phyloP scores from a whole-genome alignment of 257 asterid species.

The Lithospermum erythrorhizon region DNA sequence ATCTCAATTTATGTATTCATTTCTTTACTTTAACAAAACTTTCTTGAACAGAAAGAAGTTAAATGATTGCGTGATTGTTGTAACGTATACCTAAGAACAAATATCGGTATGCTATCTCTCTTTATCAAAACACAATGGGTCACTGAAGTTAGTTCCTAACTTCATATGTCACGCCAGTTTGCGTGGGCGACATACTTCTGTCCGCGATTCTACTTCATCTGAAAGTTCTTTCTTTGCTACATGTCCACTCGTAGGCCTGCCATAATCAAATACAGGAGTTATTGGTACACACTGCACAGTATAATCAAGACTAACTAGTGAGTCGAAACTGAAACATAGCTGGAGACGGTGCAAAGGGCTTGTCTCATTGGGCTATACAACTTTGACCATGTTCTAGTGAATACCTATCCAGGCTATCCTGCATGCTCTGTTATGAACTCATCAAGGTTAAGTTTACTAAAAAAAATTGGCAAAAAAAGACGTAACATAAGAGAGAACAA shows the following conservation, averaged over 20 bases:
- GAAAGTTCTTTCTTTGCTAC: constrained; percentile 4
- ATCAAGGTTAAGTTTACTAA: no score
- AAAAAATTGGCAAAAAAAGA: no score
- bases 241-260: constrained; percentile 40
- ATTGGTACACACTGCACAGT: neutral
- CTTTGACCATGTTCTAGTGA: neutral
- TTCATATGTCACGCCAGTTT: neutral
- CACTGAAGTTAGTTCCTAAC: neutral
- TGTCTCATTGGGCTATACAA: neutral
- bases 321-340: neutral
- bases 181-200: neutral
- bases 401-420: no score
- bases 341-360: neutral
- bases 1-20: no score
- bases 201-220: neutral
- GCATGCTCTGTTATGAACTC: no score
- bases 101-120: neutral
- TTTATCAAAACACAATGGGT: neutral
- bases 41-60: no score
- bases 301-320: neutral
- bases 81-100: neutral
- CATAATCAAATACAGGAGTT: constrained; percentile 6
- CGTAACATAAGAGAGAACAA: no score
- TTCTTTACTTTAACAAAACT: no score
- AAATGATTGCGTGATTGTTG: neutral